These are phyloP conservation scores for Chlorella sp. DNA, from an alignment of 139 green algal species.

Conservation along the genomic window DNA sequence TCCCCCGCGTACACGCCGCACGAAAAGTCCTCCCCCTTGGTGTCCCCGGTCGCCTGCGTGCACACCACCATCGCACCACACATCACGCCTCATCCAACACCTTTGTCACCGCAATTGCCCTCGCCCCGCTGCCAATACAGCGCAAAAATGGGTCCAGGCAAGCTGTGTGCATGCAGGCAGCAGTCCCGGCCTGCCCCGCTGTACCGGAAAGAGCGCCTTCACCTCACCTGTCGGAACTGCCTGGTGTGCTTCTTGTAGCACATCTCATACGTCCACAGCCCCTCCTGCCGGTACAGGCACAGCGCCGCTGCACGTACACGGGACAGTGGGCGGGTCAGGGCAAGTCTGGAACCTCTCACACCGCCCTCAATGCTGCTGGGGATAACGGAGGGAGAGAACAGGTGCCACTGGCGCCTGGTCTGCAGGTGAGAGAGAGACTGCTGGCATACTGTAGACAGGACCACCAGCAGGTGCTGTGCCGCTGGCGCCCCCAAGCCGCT, in stretches of 20 bases:
- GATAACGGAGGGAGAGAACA: too few relatives aligned
- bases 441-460: not conserved
- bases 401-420: too few relatives aligned
- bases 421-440: not conserved
- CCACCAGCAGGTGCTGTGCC: not conserved
- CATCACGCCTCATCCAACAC: too few relatives aligned
- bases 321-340: not conserved
- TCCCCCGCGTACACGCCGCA: constrained; percentile 44
- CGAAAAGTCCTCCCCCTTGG: constrained; percentile 40
- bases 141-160: too few relatives aligned
- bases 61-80: too few relatives aligned
- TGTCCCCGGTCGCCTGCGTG: not conserved
- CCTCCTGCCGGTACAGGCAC: constrained; percentile 47
- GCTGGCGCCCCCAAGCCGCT: not conserved
- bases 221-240: constrained; percentile 70
- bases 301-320: constrained; percentile 4
- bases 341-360: not conserved
- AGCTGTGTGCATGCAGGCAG: too few relatives aligned
- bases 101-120: too few relatives aligned
- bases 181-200: too few relatives aligned
- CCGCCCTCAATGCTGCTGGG: not conserved
- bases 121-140: too few relatives aligned
- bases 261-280: constrained; percentile 88
- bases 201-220: too few relatives aligned
- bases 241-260: constrained; percentile 71